phyloP scores from a whole-genome alignment of 805 yeast genomes.

The Candida tibetensis region DNA sequence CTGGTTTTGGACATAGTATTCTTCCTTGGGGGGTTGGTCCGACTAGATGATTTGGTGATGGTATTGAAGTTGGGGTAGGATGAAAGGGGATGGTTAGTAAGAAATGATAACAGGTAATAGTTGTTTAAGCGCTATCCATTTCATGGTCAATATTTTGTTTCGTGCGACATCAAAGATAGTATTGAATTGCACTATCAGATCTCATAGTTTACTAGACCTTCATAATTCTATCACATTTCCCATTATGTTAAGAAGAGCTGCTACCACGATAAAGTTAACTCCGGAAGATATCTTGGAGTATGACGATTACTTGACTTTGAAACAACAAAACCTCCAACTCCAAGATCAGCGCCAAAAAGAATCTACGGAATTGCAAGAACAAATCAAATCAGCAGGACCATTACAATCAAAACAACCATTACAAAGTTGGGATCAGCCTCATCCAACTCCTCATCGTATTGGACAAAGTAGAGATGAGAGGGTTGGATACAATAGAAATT shows the following conservation, averaged over 20 bases:
- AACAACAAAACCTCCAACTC: constrained; percentile 1
- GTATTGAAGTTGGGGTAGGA: no score
- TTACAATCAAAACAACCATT: not conserved
- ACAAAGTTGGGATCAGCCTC: not conserved
- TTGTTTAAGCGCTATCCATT: no score
- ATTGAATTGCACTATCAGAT: no score
- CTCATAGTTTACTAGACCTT: no score
- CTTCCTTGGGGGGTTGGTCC: no score
- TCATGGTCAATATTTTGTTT: no score
- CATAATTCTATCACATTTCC: no score
- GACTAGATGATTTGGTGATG: no score
- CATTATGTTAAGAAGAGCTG: constrained; percentile 65
- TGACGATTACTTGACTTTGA: constrained; percentile 31
- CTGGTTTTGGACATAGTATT: constrained; percentile 19
- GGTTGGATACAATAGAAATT: constrained; percentile 2
- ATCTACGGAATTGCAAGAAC: constrained; percentile 2
- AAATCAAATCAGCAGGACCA: constrained; percentile 1
- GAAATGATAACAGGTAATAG: no score
- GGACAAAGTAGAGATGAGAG: constrained; percentile 3
- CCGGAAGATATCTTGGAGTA: constrained; percentile 63
- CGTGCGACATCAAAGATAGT: no score
- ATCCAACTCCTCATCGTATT: not conserved
- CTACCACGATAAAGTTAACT: constrained; percentile 62
- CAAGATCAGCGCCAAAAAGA: constrained; percentile 5
- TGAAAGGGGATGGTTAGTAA: no score